These are phyloP conservation scores for Fusarium miscanthi DNA, from an alignment of 2,329 filamentous ascomycete genomes.

Conservation along the genomic window DNA sequence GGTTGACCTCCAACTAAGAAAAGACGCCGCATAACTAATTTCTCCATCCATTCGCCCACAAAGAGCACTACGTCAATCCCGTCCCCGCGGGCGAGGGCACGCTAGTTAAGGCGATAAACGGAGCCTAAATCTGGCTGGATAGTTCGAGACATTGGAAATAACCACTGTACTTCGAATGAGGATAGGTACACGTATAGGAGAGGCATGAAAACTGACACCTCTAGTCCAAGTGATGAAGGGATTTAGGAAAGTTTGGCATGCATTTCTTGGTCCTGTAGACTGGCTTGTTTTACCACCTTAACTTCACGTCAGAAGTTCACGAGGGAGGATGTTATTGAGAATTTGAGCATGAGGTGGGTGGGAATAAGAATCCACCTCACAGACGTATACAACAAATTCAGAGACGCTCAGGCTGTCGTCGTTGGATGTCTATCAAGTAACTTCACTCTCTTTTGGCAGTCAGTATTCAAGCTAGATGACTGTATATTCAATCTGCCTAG, in stretches of 20 bases:
- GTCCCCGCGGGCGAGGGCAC: constrained; percentile 40
- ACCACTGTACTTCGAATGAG: background rate
- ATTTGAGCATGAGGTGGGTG: background rate
- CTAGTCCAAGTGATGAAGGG: background rate
- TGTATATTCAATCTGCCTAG: background rate
- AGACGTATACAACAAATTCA: background rate
- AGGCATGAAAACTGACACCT: background rate
- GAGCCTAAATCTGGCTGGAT: constrained; percentile 26
- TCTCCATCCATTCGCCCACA: constrained; percentile 27
- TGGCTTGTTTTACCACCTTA: background rate
- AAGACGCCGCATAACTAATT: constrained; percentile 24
- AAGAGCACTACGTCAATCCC: constrained; percentile 30
- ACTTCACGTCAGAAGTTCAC: background rate
- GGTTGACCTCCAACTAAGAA: background rate
- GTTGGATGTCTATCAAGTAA: background rate
- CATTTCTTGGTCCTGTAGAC: background rate
- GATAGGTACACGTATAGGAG: background rate
- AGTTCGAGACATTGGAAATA: constrained; percentile 16
- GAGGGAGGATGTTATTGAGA: background rate
- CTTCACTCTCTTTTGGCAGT: background rate
- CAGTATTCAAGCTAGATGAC: background rate
- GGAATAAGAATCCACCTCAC: background rate
- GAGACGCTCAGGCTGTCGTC: background rate
- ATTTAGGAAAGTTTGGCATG: background rate
- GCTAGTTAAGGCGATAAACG: constrained; percentile 32